Percentiles rank a stretch among this genome's conserved stretches.
phyloP scores from a whole-genome alignment of 768 basidiomycete genomes.

The Amanita thiersii region DNA sequence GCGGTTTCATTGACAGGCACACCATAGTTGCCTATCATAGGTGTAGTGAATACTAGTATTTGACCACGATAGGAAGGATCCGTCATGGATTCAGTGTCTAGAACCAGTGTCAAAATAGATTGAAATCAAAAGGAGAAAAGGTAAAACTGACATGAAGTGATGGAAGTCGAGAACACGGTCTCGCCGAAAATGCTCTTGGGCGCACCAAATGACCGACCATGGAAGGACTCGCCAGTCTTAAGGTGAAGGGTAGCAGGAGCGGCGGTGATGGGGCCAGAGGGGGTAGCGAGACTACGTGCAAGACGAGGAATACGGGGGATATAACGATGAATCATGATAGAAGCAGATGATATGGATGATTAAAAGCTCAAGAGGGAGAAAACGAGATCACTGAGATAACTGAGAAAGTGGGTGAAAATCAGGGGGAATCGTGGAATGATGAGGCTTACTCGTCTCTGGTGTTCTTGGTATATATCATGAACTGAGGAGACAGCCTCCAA shows the following conservation, averaged over 20 bases:
- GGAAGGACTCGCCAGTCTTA: conserved; percentile 90
- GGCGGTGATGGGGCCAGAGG: conserved; percentile 36
- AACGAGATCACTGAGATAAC: conserved; percentile 87
- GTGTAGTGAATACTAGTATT: conserved; percentile 97
- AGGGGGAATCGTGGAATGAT: conserved; percentile 5
- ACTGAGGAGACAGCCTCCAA: conserved; percentile 15
- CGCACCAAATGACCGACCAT: conserved; percentile 84
- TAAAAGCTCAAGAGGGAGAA: conserved; percentile 57
- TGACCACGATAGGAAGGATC: conserved; percentile 98
- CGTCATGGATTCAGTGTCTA: conserved; percentile 99
- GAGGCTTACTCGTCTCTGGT: conserved; percentile 78
- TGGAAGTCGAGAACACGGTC: conserved; percentile 98
- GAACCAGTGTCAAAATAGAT: conserved; percentile 9
- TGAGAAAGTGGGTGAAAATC: conserved; percentile 26
- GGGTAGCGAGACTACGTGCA: conserved; percentile 60
- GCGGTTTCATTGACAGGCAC: conserved; percentile 79
- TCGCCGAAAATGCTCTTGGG: conserved; percentile 87
- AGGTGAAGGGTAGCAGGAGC: conserved; percentile 84
- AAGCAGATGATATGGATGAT: conserved; percentile 18
- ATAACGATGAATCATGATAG: conserved; percentile 55
- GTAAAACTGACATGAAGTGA: conserved; percentile 79
- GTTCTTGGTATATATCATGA: conserved; percentile 80
- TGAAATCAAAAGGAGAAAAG: conserved; percentile 2
- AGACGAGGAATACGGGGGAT: conserved; percentile 41
- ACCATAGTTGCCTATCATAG: conserved; percentile 98